Percentiles rank a stretch among this genome's conserved stretches.
Evolutionary conservation across 352 stramenopile genomes (phyloP).

Genomic region (Pythium biforme): DNA sequence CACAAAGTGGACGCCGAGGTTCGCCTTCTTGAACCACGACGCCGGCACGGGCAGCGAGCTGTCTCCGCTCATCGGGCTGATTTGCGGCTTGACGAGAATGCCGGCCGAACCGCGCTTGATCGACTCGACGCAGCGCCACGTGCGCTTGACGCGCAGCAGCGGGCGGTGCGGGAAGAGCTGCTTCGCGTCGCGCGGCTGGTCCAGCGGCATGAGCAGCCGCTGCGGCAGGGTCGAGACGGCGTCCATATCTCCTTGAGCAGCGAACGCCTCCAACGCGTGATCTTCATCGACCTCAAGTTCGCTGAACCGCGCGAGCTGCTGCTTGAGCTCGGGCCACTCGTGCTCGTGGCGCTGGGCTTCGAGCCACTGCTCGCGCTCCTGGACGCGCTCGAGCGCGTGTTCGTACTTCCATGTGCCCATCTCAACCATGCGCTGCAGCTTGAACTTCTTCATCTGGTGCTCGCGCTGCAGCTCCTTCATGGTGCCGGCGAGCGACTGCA

Average conservation of each 20-base stretch:
- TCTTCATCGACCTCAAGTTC: slow-evolving; percentile 20
- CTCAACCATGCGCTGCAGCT: slow-evolving; percentile 56
- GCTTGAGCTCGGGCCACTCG: slow-evolving; percentile 55
- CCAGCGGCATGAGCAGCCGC: slow-evolving; percentile 58
- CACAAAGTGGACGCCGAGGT: slow-evolving; percentile 71
- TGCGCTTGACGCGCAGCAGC: slow-evolving; percentile 76
- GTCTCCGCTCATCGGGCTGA: slow-evolving; percentile 89
- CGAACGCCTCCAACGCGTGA: slow-evolving; percentile 28
- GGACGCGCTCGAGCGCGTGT: slow-evolving; percentile 44
- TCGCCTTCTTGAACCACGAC: slow-evolving; percentile 88
- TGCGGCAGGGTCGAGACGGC: slow-evolving; percentile 56
- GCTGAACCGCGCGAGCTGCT: slow-evolving; percentile 36
- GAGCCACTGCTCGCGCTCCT: slow-evolving; percentile 64
- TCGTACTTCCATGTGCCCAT: slow-evolving; percentile 80
- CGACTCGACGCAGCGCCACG: slow-evolving; percentile 83
- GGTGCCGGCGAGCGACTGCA: slow-evolving; percentile 55
- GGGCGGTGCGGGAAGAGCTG: slow-evolving; percentile 62
- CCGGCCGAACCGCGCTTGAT: slow-evolving; percentile 70
- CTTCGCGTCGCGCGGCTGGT: slow-evolving; percentile 53
- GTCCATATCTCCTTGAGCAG: slow-evolving; percentile 40
- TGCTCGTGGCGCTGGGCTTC: slow-evolving; percentile 52
- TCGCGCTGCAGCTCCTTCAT: slow-evolving; percentile 83
- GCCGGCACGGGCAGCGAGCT: slow-evolving; percentile 74
- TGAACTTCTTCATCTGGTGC: slow-evolving; percentile 84
- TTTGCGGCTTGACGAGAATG: slow-evolving; percentile 90